A percentile compares a stretch with the other conserved stretches of the same genome.
These are phyloP conservation scores for Fusarium nisikadoi DNA, from an alignment of 2,329 filamentous ascomycete genomes.

Conservation along the genomic window DNA sequence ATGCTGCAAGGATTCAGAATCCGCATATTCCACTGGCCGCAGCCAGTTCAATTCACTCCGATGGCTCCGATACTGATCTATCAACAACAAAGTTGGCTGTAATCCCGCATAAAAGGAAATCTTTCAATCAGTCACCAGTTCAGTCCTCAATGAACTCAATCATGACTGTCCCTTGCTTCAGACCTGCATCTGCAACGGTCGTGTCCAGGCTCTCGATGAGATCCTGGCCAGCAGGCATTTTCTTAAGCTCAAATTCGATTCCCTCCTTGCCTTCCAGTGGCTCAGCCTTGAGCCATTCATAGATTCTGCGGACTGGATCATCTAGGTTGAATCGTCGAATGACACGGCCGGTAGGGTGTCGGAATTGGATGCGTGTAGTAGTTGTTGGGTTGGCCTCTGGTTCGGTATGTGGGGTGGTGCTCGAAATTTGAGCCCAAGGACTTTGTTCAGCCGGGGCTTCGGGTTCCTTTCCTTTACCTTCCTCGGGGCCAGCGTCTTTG, in stretches of 20 bases:
- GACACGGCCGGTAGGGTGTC: slow-evolving; percentile 83
- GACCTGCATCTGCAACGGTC: slow-evolving; percentile 81
- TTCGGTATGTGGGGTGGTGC: slow-evolving; percentile 78
- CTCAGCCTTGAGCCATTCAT: slow-evolving; percentile 95
- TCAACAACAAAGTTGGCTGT: slow-evolving; percentile 35
- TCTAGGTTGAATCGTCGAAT: slow-evolving; percentile 84
- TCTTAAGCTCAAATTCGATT: slow-evolving; percentile 86
- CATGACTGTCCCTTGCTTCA: slow-evolving; percentile 96
- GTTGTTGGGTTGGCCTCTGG: slow-evolving; percentile 76
- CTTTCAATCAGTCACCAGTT: not conserved
- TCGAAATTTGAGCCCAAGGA: slow-evolving; percentile 77
- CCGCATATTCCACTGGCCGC: slow-evolving; percentile 14
- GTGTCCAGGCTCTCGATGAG: slow-evolving; percentile 79
- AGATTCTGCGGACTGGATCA: slow-evolving; percentile 84
- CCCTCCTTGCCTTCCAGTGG: slow-evolving; percentile 84
- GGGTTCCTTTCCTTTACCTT: slow-evolving; percentile 65
- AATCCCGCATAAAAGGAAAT: slow-evolving; percentile 30
- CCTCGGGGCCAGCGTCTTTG: slow-evolving; percentile 63
- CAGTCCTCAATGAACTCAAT: slow-evolving; percentile 82
- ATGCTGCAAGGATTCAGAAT: slow-evolving; percentile 23
- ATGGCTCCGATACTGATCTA: slow-evolving; percentile 37
- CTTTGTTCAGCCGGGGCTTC: slow-evolving; percentile 50
- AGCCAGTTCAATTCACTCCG: slow-evolving; percentile 34
- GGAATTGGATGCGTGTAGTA: slow-evolving; percentile 91
- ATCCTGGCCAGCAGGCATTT: slow-evolving; percentile 81